Percentiles rank a stretch among this genome's conserved stretches.
Conservation (phyloP, 192 early-diverging fungal genomes). For the Coemansia sp. region DNA sequence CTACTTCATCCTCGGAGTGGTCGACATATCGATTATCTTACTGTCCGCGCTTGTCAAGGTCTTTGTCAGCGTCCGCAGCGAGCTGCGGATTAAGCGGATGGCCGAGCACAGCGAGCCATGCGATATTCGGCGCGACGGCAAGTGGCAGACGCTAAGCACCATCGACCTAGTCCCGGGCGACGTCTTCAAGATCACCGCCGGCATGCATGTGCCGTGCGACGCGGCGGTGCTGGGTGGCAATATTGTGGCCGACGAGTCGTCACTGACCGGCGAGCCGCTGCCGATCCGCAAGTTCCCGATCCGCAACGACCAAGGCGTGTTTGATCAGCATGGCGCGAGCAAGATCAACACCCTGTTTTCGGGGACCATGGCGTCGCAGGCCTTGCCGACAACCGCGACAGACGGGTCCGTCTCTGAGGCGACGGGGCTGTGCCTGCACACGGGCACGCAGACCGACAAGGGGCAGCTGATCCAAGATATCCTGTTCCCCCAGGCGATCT, state of each 20-base stretch:
- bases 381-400: conserved; percentile 21
- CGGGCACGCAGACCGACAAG: conserved; percentile 65
- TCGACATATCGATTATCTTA: conserved; percentile 57
- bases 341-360: conserved; percentile 67
- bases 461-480: conserved; percentile 73
- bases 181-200: conserved; percentile 51
- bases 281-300: conserved; percentile 74
- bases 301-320: conserved; percentile 49
- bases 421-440: conserved; percentile 56
- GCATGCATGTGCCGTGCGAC: conserved; percentile 61
- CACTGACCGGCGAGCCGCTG: conserved; percentile 75
- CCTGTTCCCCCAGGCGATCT: conserved; percentile 63
- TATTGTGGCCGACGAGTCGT: conserved; percentile 69
- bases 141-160: conserved; percentile 58
- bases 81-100: conserved; percentile 57
- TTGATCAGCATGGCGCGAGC: conserved; percentile 50
- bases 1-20: conserved; percentile 61
- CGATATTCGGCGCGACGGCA: conserved; percentile 48
- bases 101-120: conserved; percentile 53
- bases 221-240: conserved; percentile 64
- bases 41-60: conserved; percentile 59
- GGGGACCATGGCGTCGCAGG: conserved; percentile 65
- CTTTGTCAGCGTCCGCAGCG: conserved; percentile 50
- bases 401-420: conserved; percentile 23
- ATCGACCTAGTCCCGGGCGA: conserved; percentile 67